A percentile compares a stretch with the other conserved stretches of the same genome.
Evolutionary conservation across 1,139 yeast species (phyloP).

Genomic region (Candida anutae): DNA sequence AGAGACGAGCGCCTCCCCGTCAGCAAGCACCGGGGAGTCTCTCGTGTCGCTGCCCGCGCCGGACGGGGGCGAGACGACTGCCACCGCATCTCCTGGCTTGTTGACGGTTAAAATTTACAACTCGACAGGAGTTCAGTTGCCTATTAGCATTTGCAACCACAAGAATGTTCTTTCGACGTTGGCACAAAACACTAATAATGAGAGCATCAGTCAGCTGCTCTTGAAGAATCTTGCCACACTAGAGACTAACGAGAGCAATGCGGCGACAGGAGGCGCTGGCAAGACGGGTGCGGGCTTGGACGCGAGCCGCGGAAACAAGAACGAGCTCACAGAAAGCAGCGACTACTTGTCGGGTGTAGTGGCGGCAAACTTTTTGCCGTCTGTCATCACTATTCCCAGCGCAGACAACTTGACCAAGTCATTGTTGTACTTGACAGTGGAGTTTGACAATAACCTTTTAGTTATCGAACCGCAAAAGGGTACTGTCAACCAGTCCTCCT

Average conservation of each 20-base stretch:
- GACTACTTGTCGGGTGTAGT: slow-evolving; percentile 23
- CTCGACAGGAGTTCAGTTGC: slow-evolving; percentile 54
- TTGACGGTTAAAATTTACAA: slow-evolving; percentile 63
- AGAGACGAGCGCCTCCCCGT: slow-evolving; percentile 1
- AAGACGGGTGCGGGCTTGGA: neutral
- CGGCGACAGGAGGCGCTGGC: slow-evolving; percentile 1
- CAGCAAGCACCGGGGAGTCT: neutral
- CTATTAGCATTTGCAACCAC: slow-evolving; percentile 49
- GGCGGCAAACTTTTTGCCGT: slow-evolving; percentile 50
- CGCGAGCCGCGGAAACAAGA: neutral
- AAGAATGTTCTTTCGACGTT: slow-evolving; percentile 45
- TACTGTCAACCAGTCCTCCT: slow-evolving; percentile 43
- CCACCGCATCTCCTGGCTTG: slow-evolving; percentile 46
- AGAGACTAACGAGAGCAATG: slow-evolving; percentile 8
- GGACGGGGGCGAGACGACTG: neutral
- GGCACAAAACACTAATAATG: slow-evolving; percentile 40
- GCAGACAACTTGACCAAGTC: slow-evolving; percentile 44
- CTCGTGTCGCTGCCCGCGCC: slow-evolving; percentile 2
- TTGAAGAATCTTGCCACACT: slow-evolving; percentile 21
- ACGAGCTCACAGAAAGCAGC: slow-evolving; percentile 1
- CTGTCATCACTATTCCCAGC: slow-evolving; percentile 56
- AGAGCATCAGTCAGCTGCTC: slow-evolving; percentile 29
- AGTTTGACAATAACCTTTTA: slow-evolving; percentile 75
- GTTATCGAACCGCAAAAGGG: slow-evolving; percentile 79
- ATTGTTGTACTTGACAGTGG: slow-evolving; percentile 60